A percentile compares a stretch with the other conserved stretches of the same genome.
Evolutionary conservation across 148 eudicot genomes (phyloP).

Genomic region (Amaranthus palmeri): DNA sequence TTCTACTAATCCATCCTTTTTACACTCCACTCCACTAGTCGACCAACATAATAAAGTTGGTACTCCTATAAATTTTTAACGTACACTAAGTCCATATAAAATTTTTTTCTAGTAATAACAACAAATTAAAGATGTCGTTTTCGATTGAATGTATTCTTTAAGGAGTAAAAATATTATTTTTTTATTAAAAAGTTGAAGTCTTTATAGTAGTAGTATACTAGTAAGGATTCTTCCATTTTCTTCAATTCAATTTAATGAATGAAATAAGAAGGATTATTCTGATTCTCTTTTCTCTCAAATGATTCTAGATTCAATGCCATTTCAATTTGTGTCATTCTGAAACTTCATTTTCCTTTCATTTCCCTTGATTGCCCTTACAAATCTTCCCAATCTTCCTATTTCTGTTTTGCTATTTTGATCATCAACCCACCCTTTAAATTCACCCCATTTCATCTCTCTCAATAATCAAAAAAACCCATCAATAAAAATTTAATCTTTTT

Average conservation of each 20-base stretch:
- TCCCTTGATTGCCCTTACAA: neutral
- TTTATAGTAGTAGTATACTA: conserved; percentile 15
- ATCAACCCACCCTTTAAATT: conserved; percentile 17
- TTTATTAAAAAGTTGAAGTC: conserved; percentile 4
- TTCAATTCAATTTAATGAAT: conserved; percentile 1
- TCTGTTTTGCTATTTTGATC: neutral
- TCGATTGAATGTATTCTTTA: no score
- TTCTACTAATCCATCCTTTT: no score
- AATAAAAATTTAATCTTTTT: conserved; percentile 4
- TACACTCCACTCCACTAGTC: no score
- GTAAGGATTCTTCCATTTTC: conserved; percentile 14
- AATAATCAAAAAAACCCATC: conserved; percentile 17
- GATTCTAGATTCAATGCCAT: conserved; percentile 17
- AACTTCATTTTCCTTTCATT: conserved; percentile 24
- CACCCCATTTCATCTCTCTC: conserved; percentile 18
- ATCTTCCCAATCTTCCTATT: no score
- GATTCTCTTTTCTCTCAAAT: conserved; percentile 17
- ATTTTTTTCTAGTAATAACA: no score
- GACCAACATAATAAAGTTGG: no score
- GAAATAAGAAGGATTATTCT: conserved; percentile 18
- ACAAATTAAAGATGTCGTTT: no score
- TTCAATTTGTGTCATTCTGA: conserved; percentile 21
- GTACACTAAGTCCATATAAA: no score
- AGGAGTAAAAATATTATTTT: no score
- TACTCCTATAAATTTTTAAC: no score